Conservation (phyloP, 2,329 filamentous ascomycete genomes). For the Phialophora tarda region DNA sequence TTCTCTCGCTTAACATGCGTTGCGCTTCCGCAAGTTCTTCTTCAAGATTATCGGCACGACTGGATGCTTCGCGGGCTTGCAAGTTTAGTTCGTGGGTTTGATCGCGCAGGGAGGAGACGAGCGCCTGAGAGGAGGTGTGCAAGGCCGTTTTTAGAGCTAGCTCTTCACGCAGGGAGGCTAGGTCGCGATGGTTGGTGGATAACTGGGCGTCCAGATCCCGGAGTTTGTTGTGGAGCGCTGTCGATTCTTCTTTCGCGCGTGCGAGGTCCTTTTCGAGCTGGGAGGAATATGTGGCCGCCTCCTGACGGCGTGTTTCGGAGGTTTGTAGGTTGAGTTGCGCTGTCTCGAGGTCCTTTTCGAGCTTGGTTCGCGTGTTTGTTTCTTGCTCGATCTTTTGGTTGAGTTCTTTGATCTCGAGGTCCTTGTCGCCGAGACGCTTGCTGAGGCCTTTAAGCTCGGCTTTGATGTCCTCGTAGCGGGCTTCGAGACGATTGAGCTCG, state of each 20-base stretch:
- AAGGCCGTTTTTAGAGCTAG: constrained; percentile 82
- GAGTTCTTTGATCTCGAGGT: constrained; percentile 75
- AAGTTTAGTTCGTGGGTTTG: constrained; percentile 85
- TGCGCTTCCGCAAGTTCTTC: constrained; percentile 92
- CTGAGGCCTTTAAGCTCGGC: constrained; percentile 73
- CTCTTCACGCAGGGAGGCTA: constrained; percentile 74
- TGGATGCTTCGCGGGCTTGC: constrained; percentile 87
- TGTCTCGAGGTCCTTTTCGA: constrained; percentile 79
- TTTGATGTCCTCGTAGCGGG: constrained; percentile 79
- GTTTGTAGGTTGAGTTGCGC: constrained; percentile 78
- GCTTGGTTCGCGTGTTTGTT: constrained; percentile 69
- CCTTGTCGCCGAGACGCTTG: constrained; percentile 73
- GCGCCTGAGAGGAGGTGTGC: constrained; percentile 80
- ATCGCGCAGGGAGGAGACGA: constrained; percentile 91
- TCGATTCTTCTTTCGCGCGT: constrained; percentile 73
- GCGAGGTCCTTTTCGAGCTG: constrained; percentile 72
- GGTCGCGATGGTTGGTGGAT: constrained; percentile 70
- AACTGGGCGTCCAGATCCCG: constrained; percentile 77
- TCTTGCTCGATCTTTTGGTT: constrained; percentile 80
- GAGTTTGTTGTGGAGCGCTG: constrained; percentile 60
- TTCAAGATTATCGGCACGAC: constrained; percentile 82
- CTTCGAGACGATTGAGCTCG: constrained; percentile 78
- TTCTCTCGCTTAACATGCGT: constrained; percentile 82
- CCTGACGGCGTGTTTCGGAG: constrained; percentile 77
- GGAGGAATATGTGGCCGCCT: constrained; percentile 74